Evolutionary conservation across 441 rosid genomes (phyloP).

Genomic region (Corymbia calophylla): DNA sequence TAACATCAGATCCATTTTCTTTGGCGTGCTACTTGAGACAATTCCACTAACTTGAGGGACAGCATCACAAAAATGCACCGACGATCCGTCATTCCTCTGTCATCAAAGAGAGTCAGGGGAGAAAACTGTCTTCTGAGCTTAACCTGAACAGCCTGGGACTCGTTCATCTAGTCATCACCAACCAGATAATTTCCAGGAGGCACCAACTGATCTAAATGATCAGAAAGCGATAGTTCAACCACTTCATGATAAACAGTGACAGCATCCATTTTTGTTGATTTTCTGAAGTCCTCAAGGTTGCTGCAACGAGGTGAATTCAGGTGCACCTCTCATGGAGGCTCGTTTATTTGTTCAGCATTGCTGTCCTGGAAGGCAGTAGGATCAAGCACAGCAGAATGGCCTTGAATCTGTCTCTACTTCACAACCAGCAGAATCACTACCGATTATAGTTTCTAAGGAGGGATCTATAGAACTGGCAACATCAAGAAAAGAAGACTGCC

Average conservation of each 20-base stretch:
- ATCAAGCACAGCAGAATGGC: background rate
- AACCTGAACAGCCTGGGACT: background rate
- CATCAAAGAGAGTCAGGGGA: background rate
- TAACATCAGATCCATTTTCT: background rate
- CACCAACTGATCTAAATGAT: slow-evolving; percentile 6
- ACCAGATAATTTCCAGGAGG: slow-evolving; percentile 3
- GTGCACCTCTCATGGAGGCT: background rate
- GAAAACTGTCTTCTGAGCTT: background rate
- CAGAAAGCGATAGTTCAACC: background rate
- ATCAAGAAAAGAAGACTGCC: no score
- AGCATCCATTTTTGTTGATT: background rate
- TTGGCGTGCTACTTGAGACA: background rate
- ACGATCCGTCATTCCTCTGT: background rate
- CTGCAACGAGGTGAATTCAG: background rate
- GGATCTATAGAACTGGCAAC: no score
- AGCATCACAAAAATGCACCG: background rate
- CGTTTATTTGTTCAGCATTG: background rate
- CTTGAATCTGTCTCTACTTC: background rate
- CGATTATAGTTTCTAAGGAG: no score
- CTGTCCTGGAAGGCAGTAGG: background rate
- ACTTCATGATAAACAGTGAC: background rate
- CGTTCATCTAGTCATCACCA: slow-evolving; percentile 2
- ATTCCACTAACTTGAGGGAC: background rate
- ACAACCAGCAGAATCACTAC: no score
- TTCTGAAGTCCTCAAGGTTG: background rate